Conservation (phyloP, 192 early-diverging fungal genomes). For the Jimgerdemannia flammicorona region DNA sequence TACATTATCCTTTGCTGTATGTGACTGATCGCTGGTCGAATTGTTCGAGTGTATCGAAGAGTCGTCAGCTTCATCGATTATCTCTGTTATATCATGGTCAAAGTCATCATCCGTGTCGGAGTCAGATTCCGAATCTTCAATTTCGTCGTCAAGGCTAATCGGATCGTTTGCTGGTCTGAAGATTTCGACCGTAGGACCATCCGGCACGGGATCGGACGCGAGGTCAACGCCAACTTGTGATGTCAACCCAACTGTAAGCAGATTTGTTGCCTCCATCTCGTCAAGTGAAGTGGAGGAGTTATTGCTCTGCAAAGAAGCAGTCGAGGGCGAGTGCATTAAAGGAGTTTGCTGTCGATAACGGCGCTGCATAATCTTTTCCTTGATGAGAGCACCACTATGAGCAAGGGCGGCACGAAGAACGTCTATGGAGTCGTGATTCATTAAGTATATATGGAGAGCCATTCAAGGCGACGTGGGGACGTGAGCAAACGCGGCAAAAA, state of each 20-base stretch:
- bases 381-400: constrained; percentile 28
- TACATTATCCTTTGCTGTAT: constrained; percentile 8
- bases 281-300: constrained; percentile 4
- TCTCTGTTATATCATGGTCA: neutral
- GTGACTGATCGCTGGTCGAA: neutral
- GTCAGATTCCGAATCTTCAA: neutral
- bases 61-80: neutral
- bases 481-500: neutral
- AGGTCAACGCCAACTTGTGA: neutral
- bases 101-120: constrained; percentile 5
- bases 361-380: constrained; percentile 30
- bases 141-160: neutral
- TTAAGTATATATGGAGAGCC: neutral
- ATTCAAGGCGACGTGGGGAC: neutral
- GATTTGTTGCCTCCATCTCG: neutral
- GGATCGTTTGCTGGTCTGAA: neutral
- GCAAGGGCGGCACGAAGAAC: constrained; percentile 29
- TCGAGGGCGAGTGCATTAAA: neutral
- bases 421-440: constrained; percentile 12
- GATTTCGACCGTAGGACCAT: neutral
- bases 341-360: constrained; percentile 20
- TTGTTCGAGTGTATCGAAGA: neutral
- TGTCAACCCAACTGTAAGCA: neutral
- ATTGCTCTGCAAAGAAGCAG: neutral
- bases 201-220: neutral